These are phyloP conservation scores for Globisporangium okanoganense DNA, from an alignment of 352 stramenopile species.

Conservation along the genomic window DNA sequence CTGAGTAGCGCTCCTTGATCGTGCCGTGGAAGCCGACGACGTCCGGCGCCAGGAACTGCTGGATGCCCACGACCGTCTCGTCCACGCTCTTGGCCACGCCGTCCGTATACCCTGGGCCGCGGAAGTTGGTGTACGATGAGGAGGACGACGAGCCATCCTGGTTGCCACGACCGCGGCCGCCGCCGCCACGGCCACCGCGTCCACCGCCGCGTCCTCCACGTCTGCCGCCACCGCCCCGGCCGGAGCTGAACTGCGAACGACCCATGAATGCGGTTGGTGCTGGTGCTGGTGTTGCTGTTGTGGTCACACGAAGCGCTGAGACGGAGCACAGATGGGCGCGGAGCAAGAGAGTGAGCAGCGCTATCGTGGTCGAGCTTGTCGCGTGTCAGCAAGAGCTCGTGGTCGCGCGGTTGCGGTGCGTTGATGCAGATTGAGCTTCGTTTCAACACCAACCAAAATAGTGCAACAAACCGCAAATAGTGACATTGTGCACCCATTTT, in stretches of 20 bases:
- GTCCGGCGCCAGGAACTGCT: slow-evolving; percentile 52
- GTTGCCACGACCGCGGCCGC: slow-evolving; percentile 18
- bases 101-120: slow-evolving; percentile 68
- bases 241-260: slow-evolving; percentile 18
- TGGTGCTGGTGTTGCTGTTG: neutral
- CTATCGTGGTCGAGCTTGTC: slow-evolving; percentile 3
- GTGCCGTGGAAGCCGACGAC: slow-evolving; percentile 77
- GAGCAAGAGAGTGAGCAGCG: neutral
- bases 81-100: slow-evolving; percentile 69
- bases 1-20: slow-evolving; percentile 89
- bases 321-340: neutral
- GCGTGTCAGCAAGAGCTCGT: neutral
- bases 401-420: neutral
- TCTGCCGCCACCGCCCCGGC: slow-evolving; percentile 21
- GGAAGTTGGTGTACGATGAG: slow-evolving; percentile 36
- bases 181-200: slow-evolving; percentile 12
- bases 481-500: neutral
- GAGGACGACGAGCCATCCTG: slow-evolving; percentile 11
- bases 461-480: neutral
- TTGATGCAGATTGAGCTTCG: neutral
- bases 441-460: slow-evolving; percentile 14
- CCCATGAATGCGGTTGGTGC: slow-evolving; percentile 8
- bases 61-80: slow-evolving; percentile 73
- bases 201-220: slow-evolving; percentile 22
- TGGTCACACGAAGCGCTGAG: neutral